phyloP scores from a whole-genome alignment of 805 yeast genomes.

The Trichomonascus vanleenenianus region DNA sequence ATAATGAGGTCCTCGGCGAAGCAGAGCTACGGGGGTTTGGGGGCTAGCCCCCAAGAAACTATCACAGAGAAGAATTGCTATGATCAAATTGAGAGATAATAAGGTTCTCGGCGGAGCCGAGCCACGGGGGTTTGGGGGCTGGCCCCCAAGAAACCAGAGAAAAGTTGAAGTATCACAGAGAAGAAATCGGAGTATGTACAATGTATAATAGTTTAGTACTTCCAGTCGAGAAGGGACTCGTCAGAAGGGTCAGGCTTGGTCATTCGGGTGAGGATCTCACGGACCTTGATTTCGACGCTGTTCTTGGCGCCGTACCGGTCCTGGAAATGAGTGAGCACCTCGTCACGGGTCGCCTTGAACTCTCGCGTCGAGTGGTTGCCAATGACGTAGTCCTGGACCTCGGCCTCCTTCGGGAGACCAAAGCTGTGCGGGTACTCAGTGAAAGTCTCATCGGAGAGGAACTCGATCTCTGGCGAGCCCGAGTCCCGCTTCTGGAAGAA shows the following conservation, averaged over 20 bases:
- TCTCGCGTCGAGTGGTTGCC: conserved; percentile 65
- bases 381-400: conserved; percentile 55
- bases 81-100: too few species aligned
- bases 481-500: conserved; percentile 22
- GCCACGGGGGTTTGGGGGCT: too few species aligned
- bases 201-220: conserved; percentile 22
- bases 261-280: conserved; percentile 52
- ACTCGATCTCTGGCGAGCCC: conserved; percentile 28
- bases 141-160: neutral
- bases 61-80: neutral
- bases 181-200: neutral
- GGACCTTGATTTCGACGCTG: conserved; percentile 57
- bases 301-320: conserved; percentile 38
- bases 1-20: too few species aligned
- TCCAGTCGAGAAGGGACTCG: conserved; percentile 41
- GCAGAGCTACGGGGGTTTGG: too few species aligned
- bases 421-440: conserved; percentile 52
- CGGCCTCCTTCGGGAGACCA: conserved; percentile 73
- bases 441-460: conserved; percentile 31
- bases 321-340: conserved; percentile 58
- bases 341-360: conserved; percentile 60
- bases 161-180: neutral
- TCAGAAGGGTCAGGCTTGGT: conserved; percentile 38
- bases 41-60: neutral
- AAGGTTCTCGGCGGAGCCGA: too few species aligned